phyloP scores from a whole-genome alignment of 768 basidiomycete genomes.

The Pleurotus giganteus region DNA sequence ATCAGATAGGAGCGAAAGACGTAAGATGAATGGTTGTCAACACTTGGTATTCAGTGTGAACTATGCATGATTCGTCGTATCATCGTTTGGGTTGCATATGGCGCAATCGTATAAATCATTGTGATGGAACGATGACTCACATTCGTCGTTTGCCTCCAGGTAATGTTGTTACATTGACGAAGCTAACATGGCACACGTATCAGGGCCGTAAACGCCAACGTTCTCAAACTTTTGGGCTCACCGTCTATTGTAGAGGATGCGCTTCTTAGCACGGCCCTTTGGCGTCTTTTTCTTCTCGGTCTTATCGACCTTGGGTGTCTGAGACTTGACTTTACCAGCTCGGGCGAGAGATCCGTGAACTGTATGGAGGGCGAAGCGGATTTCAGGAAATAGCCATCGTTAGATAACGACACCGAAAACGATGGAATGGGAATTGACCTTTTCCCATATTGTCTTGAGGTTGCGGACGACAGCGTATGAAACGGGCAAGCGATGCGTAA shows the following conservation, averaged over 20 bases:
- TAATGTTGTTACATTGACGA: conserved; percentile 90
- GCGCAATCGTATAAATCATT: not conserved
- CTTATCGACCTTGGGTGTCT: conserved; percentile 96
- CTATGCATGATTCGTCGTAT: conserved; percentile 77
- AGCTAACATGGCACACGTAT: conserved; percentile 39
- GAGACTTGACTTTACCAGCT: conserved; percentile 99
- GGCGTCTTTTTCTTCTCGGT: conserved; percentile 99
- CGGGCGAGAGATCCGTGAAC: conserved; percentile 99
- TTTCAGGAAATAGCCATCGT: not conserved
- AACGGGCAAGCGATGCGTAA: conserved; percentile 20
- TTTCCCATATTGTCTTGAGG: conserved; percentile 75
- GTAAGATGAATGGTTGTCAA: conserved; percentile 82
- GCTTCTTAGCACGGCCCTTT: conserved; percentile 98
- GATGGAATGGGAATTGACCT: conserved; percentile 39
- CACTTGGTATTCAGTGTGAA: conserved; percentile 92
- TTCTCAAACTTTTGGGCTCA: conserved; percentile 34
- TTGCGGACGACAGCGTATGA: conserved; percentile 29
- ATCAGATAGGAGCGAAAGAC: conserved; percentile 99
- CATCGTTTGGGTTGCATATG: conserved; percentile 38
- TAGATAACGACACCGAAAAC: conserved; percentile 9
- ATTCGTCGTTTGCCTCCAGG: conserved; percentile 94
- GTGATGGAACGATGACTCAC: conserved; percentile 53
- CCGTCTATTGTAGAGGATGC: conserved; percentile 91
- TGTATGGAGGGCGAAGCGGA: conserved; percentile 25
- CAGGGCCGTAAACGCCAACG: not conserved